Evolutionary conservation across 2,329 filamentous ascomycete genomes (phyloP).

Genomic region (Calycina herbarum): DNA sequence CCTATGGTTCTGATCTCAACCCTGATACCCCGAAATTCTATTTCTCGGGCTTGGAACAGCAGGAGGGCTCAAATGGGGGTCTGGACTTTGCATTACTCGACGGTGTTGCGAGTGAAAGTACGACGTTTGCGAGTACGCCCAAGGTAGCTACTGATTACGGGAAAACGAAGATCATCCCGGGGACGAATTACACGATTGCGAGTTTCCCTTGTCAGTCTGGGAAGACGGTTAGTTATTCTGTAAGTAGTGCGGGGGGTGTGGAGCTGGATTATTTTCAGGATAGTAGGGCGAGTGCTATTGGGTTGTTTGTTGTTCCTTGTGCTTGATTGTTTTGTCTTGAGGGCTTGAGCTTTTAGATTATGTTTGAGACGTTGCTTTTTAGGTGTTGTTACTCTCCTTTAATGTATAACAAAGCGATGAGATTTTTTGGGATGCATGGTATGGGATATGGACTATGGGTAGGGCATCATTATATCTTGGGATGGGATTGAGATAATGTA

Average conservation of each 20-base stretch:
- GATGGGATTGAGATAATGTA: too few relatives aligned
- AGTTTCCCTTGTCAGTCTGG: constrained; percentile 30
- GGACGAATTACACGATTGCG: constrained; percentile 33
- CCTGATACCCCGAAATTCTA: constrained; percentile 25
- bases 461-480: too few relatives aligned
- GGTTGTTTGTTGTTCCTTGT: constrained; percentile 36
- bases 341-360: too few relatives aligned
- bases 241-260: constrained; percentile 27
- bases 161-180: constrained; percentile 33
- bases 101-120: constrained; percentile 21
- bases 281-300: constrained; percentile 27
- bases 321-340: constrained; percentile 4
- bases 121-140: constrained; percentile 28
- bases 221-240: constrained; percentile 22
- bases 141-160: constrained; percentile 29
- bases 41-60: constrained; percentile 34
- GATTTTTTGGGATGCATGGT: too few relatives aligned
- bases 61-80: constrained; percentile 30
- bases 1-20: constrained; percentile 27
- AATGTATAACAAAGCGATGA: too few relatives aligned
- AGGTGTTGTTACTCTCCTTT: too few relatives aligned
- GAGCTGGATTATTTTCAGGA: constrained; percentile 35
- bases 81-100: constrained; percentile 31
- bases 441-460: too few relatives aligned
- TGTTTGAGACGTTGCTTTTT: too few relatives aligned